Percentiles rank a stretch among this genome's conserved stretches.
Conservation (phyloP, 306 rosid genomes). For the Dalbergia cochinchinensis region DNA sequence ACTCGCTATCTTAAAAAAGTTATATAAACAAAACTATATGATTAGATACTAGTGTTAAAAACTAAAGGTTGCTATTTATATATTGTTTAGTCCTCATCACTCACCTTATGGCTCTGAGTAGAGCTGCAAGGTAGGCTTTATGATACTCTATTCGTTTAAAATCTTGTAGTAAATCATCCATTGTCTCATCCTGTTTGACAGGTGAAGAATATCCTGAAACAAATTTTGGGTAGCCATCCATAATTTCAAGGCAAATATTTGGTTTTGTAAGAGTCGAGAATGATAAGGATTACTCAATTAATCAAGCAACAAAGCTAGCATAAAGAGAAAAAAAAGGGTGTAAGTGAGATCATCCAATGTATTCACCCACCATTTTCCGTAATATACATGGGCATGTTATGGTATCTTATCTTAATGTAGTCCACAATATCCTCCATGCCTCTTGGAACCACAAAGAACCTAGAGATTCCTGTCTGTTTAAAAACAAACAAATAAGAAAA, state of each 20-base stretch:
- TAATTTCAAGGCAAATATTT: background rate
- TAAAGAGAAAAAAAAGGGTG: background rate
- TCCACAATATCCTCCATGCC: constrained; percentile 67
- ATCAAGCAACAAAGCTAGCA: background rate
- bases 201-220: constrained; percentile 58
- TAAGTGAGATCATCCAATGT: background rate
- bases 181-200: background rate
- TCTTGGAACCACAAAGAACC: constrained; percentile 69
- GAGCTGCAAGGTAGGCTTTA: constrained; percentile 61
- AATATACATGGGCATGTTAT: constrained; percentile 61
- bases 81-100: background rate
- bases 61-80: background rate
- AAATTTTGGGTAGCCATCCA: constrained; percentile 1
- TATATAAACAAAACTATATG: no score
- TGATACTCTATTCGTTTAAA: constrained; percentile 59
- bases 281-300: no score
- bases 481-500: background rate
- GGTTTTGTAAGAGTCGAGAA: no score
- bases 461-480: constrained; percentile 60
- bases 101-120: constrained; percentile 69
- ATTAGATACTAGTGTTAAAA: no score
- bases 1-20: no score
- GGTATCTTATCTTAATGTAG: constrained; percentile 61
- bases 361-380: constrained; percentile 73
- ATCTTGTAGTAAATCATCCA: constrained; percentile 56